Evolutionary conservation across 2,329 filamentous ascomycete species (phyloP).

Genomic region (Mollisia scopiformis): DNA sequence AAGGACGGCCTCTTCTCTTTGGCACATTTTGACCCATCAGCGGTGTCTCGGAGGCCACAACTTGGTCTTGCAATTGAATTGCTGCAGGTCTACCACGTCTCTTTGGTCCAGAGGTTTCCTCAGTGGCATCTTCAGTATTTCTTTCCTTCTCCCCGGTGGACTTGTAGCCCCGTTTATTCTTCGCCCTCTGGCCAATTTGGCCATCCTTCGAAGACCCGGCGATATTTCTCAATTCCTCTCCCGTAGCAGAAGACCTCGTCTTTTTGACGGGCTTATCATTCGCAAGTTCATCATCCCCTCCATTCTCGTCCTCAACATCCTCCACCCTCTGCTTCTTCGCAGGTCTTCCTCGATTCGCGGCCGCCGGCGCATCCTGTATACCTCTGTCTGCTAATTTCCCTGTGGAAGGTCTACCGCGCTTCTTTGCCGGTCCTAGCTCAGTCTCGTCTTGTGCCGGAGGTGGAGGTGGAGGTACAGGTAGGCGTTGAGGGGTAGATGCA

Average conservation of each 20-base stretch:
- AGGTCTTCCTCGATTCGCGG: background rate
- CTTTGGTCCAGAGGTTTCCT: background rate
- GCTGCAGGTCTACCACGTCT: constrained; percentile 8
- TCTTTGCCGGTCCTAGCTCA: background rate
- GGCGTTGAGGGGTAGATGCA: constrained; percentile 12
- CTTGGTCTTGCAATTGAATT: background rate
- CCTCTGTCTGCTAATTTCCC: background rate
- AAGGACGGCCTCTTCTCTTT: background rate
- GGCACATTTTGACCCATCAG: background rate
- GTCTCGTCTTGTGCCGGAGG: background rate
- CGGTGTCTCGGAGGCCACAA: background rate
- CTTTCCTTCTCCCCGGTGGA: background rate
- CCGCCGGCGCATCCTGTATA: background rate
- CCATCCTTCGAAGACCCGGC: background rate
- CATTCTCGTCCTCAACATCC: background rate
- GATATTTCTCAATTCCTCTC: background rate
- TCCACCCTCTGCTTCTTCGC: background rate
- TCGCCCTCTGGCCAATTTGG: background rate
- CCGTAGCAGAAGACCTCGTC: constrained; percentile 2
- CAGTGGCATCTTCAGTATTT: background rate
- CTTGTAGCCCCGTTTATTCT: background rate
- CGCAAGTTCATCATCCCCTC: background rate
- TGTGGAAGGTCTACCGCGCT: background rate
- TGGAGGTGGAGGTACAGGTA: constrained; percentile 4
- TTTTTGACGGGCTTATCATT: constrained; percentile 7